Evolutionary conservation across 306 rosid genomes (phyloP).

Genomic region (Vigna trinervia): DNA sequence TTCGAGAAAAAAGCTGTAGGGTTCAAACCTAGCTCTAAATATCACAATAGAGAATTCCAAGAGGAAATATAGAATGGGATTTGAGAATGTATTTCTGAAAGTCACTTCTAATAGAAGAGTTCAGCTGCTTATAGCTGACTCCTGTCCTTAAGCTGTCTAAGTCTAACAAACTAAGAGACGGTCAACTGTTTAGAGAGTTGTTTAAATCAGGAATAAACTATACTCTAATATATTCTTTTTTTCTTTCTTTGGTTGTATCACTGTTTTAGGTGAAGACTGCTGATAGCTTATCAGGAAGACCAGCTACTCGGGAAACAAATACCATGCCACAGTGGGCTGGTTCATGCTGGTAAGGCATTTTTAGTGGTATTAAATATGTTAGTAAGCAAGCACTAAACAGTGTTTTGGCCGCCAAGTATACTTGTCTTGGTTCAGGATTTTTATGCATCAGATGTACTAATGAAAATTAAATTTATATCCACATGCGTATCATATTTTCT

Average conservation of each 20-base stretch:
- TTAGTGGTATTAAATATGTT: slow-evolving; percentile 16
- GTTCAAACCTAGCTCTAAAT: neutral
- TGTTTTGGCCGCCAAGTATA: slow-evolving; percentile 25
- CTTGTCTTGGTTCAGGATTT: slow-evolving; percentile 38
- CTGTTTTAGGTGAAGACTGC: slow-evolving; percentile 66
- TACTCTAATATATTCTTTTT: neutral
- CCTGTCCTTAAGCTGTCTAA: neutral
- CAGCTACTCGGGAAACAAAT: slow-evolving; percentile 88
- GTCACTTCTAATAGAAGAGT: neutral
- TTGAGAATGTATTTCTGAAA: neutral
- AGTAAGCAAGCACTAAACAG: slow-evolving; percentile 14
- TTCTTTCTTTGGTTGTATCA: slow-evolving; percentile 25
- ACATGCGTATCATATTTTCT: slow-evolving; percentile 36
- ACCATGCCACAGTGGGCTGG: slow-evolving; percentile 99
- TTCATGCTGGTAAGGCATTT: slow-evolving; percentile 85
- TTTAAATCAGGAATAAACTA: too few relatives aligned
- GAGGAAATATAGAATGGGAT: neutral
- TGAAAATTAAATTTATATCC: slow-evolving; percentile 21
- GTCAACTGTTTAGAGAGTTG: too few relatives aligned
- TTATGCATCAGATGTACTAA: slow-evolving; percentile 24
- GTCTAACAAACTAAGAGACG: neutral
- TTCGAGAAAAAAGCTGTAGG: neutral
- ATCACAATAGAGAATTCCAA: neutral
- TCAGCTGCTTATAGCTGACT: neutral
- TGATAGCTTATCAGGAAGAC: slow-evolving; percentile 79